Evolutionary conservation across 2,329 filamentous ascomycete genomes (phyloP).

Genomic region (Penicillium hordei): DNA sequence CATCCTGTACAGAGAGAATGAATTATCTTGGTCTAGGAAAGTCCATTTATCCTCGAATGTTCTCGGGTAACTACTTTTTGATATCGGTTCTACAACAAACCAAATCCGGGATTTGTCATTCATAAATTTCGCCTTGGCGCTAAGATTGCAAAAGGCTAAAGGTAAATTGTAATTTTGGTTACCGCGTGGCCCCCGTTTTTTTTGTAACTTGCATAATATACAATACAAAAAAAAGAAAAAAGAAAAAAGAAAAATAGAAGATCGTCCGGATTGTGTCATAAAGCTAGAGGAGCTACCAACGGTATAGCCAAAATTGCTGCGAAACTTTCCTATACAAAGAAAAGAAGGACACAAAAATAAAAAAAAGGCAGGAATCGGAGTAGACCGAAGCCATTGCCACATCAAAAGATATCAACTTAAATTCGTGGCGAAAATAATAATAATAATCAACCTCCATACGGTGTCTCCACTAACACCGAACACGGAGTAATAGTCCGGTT

Average conservation of each 20-base stretch:
- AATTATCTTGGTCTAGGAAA: not conserved
- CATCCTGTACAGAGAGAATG: constrained; percentile 4
- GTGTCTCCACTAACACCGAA: constrained; percentile 1
- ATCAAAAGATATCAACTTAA: constrained; percentile 17
- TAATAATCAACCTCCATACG: not conserved
- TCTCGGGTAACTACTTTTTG: not conserved
- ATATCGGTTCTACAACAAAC: not conserved
- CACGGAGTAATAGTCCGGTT: constrained; percentile 18
- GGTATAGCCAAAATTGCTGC: constrained; percentile 15
- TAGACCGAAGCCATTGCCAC: constrained; percentile 20
- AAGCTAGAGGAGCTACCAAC: constrained; percentile 3
- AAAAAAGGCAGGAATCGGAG: not conserved
- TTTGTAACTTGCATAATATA: constrained; percentile 9
- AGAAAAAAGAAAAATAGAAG: constrained; percentile 2
- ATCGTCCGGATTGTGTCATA: constrained; percentile 20
- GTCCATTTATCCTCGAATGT: not conserved
- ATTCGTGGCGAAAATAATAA: constrained; percentile 1
- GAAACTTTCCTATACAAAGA: constrained; percentile 16
- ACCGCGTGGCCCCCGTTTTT: constrained; percentile 5
- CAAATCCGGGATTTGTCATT: constrained; percentile 20
- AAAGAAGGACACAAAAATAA: constrained; percentile 3
- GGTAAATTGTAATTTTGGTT: constrained; percentile 10
- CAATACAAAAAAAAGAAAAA: not conserved
- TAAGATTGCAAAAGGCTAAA: constrained; percentile 14
- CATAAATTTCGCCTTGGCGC: constrained; percentile 1